A percentile compares a stretch with the other conserved stretches of the same genome.
These are phyloP conservation scores for Sporothrix brunneoviolacea DNA, from an alignment of 2,329 filamentous ascomycete species.

Conservation along the genomic window DNA sequence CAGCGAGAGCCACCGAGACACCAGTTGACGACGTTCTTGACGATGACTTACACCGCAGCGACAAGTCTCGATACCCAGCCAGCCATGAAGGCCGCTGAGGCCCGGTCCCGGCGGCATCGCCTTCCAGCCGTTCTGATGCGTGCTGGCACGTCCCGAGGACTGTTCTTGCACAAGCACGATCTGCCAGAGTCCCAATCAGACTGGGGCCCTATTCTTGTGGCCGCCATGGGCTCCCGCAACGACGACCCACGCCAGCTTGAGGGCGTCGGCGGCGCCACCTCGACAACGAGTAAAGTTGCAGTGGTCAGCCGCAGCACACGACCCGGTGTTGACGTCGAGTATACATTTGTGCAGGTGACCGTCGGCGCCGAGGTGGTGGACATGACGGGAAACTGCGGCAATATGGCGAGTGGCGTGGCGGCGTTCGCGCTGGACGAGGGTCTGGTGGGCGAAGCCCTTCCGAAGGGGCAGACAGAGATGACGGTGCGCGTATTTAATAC, in stretches of 20 bases:
- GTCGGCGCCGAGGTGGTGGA: conserved; percentile 50
- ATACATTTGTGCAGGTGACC: conserved; percentile 56
- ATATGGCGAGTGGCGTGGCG: conserved; percentile 54
- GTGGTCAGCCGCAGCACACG: conserved; percentile 38
- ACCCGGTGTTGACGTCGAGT: conserved; percentile 49
- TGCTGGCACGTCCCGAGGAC: conserved; percentile 55
- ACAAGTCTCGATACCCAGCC: too few relatives aligned
- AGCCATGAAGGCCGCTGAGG: not conserved
- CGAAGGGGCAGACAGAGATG: conserved; percentile 21
- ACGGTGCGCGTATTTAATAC: conserved; percentile 49
- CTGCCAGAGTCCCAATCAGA: conserved; percentile 39
- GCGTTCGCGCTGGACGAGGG: conserved; percentile 52
- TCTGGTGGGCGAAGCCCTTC: conserved; percentile 30
- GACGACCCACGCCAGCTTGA: conserved; percentile 52
- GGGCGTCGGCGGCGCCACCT: conserved; percentile 55
- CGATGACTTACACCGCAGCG: too few relatives aligned
- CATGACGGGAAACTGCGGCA: conserved; percentile 56
- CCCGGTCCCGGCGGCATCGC: not conserved
- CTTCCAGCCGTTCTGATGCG: conserved; percentile 53
- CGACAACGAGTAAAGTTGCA: conserved; percentile 56
- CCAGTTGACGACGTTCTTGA: too few relatives aligned
- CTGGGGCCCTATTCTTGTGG: conserved; percentile 48
- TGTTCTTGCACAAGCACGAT: conserved; percentile 49
- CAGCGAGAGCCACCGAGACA: too few relatives aligned
- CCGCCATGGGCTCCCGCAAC: conserved; percentile 48